Evolutionary conservation across 257 asterid genomes (phyloP).

Genomic region (Lycium barbarum): DNA sequence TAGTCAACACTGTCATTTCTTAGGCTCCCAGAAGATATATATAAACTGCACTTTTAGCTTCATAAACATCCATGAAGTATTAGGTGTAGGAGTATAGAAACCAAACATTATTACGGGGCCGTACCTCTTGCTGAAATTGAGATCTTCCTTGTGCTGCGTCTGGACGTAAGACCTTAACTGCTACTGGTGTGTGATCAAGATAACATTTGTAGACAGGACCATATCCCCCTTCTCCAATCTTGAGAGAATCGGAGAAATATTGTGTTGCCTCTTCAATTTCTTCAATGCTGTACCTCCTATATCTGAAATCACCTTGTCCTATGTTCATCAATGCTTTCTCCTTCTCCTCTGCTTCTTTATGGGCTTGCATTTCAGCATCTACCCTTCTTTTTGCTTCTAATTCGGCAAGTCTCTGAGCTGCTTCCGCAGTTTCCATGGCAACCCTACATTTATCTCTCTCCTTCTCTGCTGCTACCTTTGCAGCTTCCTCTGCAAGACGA

Average conservation of each 20-base stretch:
- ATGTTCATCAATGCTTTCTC: not conserved
- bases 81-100: not conserved
- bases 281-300: constrained; percentile 70
- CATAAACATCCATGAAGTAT: not conserved
- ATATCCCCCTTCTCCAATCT: constrained; percentile 95
- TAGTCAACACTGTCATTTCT: not conserved
- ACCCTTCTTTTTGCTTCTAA: constrained; percentile 53
- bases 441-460: constrained; percentile 47
- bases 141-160: constrained; percentile 91
- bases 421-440: constrained; percentile 47
- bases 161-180: constrained; percentile 83
- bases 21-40: not conserved
- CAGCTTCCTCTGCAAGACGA: constrained; percentile 53
- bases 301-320: constrained; percentile 41
- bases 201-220: constrained; percentile 87
- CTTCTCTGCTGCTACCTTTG: constrained; percentile 41
- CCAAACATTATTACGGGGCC: not conserved
- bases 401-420: constrained; percentile 55
- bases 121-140: constrained; percentile 89
- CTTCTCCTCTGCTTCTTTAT: constrained; percentile 44
- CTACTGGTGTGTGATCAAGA: constrained; percentile 85
- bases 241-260: constrained; percentile 50
- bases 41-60: not conserved
- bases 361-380: constrained; percentile 48
- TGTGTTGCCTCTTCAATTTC: constrained; percentile 89